Evolutionary conservation across 768 basidiomycete genomes (phyloP).

Genomic region (Tylopilus sp.): DNA sequence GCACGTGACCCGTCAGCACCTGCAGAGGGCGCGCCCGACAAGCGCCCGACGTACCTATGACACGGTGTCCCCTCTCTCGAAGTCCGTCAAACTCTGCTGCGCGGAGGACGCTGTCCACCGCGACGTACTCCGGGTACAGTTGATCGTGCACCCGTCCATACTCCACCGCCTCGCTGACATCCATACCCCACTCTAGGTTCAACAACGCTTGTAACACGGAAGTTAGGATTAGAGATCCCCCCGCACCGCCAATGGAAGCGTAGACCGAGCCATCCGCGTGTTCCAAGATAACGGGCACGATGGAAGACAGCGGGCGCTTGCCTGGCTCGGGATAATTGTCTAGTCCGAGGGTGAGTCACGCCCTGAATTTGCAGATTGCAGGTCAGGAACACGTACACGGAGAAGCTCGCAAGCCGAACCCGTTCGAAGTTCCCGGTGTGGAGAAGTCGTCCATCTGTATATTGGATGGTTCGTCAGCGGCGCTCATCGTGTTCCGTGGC

Average conservation of each 20-base stretch:
- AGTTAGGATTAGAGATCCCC: constrained; percentile 83
- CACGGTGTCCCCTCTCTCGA: constrained; percentile 60
- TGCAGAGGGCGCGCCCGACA: background rate
- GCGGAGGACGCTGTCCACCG: constrained; percentile 62
- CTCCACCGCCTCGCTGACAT: constrained; percentile 81
- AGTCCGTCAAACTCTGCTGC: constrained; percentile 54
- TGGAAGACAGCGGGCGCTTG: constrained; percentile 91
- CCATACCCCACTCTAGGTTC: constrained; percentile 74
- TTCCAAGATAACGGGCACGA: constrained; percentile 76
- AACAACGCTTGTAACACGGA: constrained; percentile 76
- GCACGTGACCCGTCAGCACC: background rate
- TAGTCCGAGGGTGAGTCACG: constrained; percentile 26
- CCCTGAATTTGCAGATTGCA: background rate
- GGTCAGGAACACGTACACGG: constrained; percentile 51
- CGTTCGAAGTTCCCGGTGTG: constrained; percentile 77
- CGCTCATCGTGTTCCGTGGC: background rate
- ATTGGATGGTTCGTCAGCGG: background rate
- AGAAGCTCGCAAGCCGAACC: constrained; percentile 78
- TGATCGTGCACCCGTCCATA: constrained; percentile 83
- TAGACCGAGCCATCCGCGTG: constrained; percentile 68
- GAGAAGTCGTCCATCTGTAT: constrained; percentile 89
- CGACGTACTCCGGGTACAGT: constrained; percentile 62
- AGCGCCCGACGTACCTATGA: constrained; percentile 47
- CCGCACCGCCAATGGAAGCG: constrained; percentile 77
- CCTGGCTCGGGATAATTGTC: constrained; percentile 87